Evolutionary conservation across 1,284 basidiomycete species (phyloP), one percentile per base, ranked within the genome.

Genomic region (Paramarasmius palmivorus): DNA sequence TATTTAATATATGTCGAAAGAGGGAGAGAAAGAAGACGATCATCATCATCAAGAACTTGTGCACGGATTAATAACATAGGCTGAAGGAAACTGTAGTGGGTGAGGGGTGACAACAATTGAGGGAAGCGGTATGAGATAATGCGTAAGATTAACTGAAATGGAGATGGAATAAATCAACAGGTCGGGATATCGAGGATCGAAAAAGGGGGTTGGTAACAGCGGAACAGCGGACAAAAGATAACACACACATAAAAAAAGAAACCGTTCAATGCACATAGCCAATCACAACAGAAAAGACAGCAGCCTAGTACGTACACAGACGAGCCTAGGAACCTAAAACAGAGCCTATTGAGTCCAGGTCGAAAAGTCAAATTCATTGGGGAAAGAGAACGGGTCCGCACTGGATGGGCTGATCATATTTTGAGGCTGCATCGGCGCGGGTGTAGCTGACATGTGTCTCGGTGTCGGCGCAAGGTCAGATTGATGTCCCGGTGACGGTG

Each of bases 331-430:
- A 57, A 57, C 55, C 55, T 57, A 52, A 38, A 53, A 60, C 39
- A 50, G 55, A 58, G 60, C 62, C 66, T 67, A 72, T 69, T 69
- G 68, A 55, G 65, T 69, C 74, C 81, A 81, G 62, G 73, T 78
- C 38, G 49, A 39, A 61, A 82, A 79, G 58, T 79, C 78, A 61
- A 77, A 77, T 52, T 81, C 79, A 57, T 53, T 64, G 52, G 45
- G 49, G 53, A 41, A 50, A 50, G 51, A 37, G 52, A 54, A 54
- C 47, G 45, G 48, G 32, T 53, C 53, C 53, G 51, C 57, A 54
- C 53, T 55, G 45, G 42, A 63, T 65, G 37, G 35, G 42, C 23
- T 58, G 57, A 59, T 65, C 56, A 68, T 67, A 62, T 73, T 72
- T 68, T 73, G 73, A 53, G 68, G 65, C 41, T 66, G 60, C 58